Conservation (phyloP, 768 basidiomycete species). For the Amanita rimosa region DNA sequence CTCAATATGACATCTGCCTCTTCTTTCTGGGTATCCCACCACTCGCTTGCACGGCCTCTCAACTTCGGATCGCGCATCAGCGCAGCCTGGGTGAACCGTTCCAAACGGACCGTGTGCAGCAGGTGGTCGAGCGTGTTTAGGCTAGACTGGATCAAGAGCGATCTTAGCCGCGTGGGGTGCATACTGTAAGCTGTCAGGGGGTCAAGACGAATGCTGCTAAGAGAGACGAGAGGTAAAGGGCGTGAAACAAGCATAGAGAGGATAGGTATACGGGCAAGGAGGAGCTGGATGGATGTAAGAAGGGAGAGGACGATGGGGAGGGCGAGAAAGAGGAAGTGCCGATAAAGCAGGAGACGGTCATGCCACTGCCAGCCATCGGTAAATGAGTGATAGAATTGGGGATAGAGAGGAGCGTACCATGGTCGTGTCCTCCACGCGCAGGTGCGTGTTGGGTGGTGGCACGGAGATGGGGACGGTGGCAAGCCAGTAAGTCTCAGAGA, state of each 20-base stretch:
- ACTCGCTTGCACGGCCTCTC: slow-evolving; percentile 32
- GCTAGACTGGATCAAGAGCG: slow-evolving; percentile 16
- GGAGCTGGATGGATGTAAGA: slow-evolving; percentile 17
- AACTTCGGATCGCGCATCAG: slow-evolving; percentile 41
- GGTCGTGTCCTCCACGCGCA: not conserved
- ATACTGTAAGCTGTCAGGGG: slow-evolving; percentile 9
- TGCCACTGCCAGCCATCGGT: slow-evolving; percentile 39
- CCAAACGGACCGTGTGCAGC: slow-evolving; percentile 36
- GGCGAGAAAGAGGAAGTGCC: slow-evolving; percentile 47
- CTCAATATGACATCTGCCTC: slow-evolving; percentile 39
- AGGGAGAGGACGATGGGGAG: slow-evolving; percentile 41
- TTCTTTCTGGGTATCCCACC: slow-evolving; percentile 46
- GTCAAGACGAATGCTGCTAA: slow-evolving; percentile 11
- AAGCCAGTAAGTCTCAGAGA: slow-evolving; percentile 45
- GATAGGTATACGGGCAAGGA: slow-evolving; percentile 12
- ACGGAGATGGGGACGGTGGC: slow-evolving; percentile 37
- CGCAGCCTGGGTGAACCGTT: slow-evolving; percentile 46
- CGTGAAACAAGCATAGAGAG: slow-evolving; percentile 18
- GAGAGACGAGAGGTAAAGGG: slow-evolving; percentile 10
- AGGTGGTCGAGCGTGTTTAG: slow-evolving; percentile 24
- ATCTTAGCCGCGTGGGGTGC: slow-evolving; percentile 15
- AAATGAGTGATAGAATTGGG: not conserved
- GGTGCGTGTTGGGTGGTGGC: slow-evolving; percentile 12
- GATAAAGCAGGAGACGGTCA: slow-evolving; percentile 41
- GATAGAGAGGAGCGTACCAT: not conserved